A percentile compares a stretch with the other conserved stretches of the same genome.
These are phyloP conservation scores for Brassica hybrid DNA, from an alignment of 441 rosid genomes.

Conservation along the genomic window DNA sequence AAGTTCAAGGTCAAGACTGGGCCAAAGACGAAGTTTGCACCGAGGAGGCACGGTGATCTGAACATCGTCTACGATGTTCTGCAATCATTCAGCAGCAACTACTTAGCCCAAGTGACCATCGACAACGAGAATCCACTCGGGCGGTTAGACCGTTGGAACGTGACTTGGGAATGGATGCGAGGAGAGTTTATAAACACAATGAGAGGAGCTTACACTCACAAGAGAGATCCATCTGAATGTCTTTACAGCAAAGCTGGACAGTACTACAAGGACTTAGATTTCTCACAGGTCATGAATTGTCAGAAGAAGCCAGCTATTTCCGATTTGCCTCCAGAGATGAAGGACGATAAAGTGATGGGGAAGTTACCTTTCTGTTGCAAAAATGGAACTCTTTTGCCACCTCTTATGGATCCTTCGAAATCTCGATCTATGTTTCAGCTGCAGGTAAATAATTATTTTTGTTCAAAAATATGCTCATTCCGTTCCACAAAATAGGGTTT, in stretches of 20 bases:
- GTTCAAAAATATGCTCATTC: neutral
- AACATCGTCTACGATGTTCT: neutral
- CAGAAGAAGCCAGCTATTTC: constrained; percentile 67
- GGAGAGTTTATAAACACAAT: constrained; percentile 80
- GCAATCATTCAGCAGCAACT: neutral
- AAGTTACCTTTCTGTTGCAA: constrained; percentile 82
- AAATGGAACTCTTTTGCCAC: constrained; percentile 76
- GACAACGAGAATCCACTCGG: neutral
- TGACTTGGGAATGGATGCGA: constrained; percentile 56
- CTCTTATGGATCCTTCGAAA: constrained; percentile 62
- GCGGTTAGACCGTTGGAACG: neutral
- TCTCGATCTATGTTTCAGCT: constrained; percentile 72
- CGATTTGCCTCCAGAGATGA: constrained; percentile 64
- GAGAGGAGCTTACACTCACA: constrained; percentile 79
- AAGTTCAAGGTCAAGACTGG: neutral
- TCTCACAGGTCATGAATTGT: constrained; percentile 71
- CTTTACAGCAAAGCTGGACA: constrained; percentile 68
- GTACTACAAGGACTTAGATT: constrained; percentile 65
- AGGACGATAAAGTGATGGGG: constrained; percentile 64
- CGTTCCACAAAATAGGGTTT: neutral
- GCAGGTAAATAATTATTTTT: constrained; percentile 39
- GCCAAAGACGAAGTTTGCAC: neutral
- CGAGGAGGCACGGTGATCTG: neutral
- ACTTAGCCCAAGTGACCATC: constrained; percentile 1
- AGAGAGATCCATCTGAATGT: constrained; percentile 58